Evolutionary conservation across 1,284 basidiomycete species (phyloP).

Genomic region (Puccinia sorghi): DNA sequence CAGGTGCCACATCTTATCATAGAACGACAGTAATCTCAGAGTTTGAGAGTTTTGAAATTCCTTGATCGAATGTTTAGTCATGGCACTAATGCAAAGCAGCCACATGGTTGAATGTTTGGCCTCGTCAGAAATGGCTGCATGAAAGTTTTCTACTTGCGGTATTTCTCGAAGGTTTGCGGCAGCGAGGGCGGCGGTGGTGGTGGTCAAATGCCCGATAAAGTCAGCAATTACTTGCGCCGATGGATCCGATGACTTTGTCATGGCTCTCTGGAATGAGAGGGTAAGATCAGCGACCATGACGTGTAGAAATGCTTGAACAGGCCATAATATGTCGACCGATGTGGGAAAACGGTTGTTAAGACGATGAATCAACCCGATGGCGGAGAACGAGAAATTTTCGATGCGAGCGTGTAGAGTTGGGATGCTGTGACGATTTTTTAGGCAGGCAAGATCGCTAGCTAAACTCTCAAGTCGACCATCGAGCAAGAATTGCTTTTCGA

Average conservation of each 20-base stretch:
- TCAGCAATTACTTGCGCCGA: background rate
- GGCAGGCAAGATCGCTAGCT: background rate
- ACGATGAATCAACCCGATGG: constrained; percentile 33
- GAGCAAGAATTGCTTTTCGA: constrained; percentile 35
- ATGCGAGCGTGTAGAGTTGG: constrained; percentile 22
- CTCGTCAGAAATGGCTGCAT: constrained; percentile 16
- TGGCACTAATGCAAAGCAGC: constrained; percentile 64
- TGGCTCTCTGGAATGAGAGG: constrained; percentile 19
- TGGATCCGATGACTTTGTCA: background rate
- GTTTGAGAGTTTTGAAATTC: constrained; percentile 60
- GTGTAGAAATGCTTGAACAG: constrained; percentile 35
- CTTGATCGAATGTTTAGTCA: constrained; percentile 58
- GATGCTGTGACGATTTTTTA: background rate
- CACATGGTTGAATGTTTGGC: constrained; percentile 55
- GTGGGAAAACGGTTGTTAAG: constrained; percentile 35
- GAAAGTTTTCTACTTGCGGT: background rate
- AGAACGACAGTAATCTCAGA: constrained; percentile 57
- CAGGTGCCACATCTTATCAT: constrained; percentile 73
- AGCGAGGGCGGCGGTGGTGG: constrained; percentile 20
- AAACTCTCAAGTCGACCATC: constrained; percentile 34
- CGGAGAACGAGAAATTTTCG: constrained; percentile 43
- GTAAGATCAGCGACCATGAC: constrained; percentile 30
- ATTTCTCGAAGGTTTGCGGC: constrained; percentile 29
- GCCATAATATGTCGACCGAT: constrained; percentile 40
- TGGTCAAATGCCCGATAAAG: constrained; percentile 9